phyloP scores from a whole-genome alignment of 805 yeast species.

The Candida germanica region DNA sequence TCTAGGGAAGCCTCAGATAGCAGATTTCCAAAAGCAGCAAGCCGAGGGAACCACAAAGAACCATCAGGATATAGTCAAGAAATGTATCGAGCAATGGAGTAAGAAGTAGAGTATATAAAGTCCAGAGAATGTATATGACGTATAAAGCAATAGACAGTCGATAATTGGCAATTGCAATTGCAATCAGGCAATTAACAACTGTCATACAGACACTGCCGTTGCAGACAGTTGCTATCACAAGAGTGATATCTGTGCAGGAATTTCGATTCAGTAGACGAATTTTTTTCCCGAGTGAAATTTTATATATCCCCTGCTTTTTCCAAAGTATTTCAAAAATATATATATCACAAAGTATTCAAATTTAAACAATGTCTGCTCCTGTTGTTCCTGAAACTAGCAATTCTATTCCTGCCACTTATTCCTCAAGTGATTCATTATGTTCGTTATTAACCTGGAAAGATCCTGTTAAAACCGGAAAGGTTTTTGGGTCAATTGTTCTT shows the following conservation, averaged over 20 bases:
- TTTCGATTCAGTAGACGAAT: slow-evolving; percentile 1
- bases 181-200: no score
- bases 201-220: no score
- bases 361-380: slow-evolving; percentile 12
- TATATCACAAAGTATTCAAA: slow-evolving; percentile 3
- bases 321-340: background rate
- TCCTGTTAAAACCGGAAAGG: slow-evolving; percentile 74
- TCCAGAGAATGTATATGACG: no score
- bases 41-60: background rate
- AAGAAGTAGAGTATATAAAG: no score
- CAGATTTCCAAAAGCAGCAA: background rate
- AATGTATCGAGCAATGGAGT: background rate
- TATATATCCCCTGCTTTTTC: slow-evolving; percentile 1
- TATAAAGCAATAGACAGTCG: no score
- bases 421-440: slow-evolving; percentile 14
- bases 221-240: slow-evolving; percentile 8
- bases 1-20: background rate
- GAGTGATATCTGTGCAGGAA: slow-evolving; percentile 4
- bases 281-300: slow-evolving; percentile 4
- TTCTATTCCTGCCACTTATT: slow-evolving; percentile 7
- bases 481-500: slow-evolving; percentile 61
- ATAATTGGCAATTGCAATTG: no score
- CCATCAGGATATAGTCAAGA: background rate
- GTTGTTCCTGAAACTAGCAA: slow-evolving; percentile 7
- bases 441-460: slow-evolving; percentile 67